Conservation (phyloP, 768 basidiomycete species). For the Russula virescens region DNA sequence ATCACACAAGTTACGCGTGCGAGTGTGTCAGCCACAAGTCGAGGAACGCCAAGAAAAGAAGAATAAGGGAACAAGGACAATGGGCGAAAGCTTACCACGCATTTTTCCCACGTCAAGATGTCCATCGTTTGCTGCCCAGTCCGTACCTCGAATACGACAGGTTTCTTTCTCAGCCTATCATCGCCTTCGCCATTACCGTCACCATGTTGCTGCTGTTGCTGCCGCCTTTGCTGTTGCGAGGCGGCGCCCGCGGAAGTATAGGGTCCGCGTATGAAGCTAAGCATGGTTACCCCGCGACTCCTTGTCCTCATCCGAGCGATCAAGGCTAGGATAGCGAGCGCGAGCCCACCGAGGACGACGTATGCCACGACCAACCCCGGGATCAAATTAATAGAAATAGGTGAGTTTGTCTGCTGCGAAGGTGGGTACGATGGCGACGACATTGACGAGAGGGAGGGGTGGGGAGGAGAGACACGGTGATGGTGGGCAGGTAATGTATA, state of each 20-base stretch:
- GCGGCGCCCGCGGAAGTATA: not conserved
- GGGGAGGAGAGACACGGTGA: too few species aligned
- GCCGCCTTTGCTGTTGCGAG: not conserved
- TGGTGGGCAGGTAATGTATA: too few species aligned
- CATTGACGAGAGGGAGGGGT: too few species aligned
- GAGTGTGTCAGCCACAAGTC: too few species aligned
- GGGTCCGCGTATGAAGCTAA: not conserved
- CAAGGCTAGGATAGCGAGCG: not conserved
- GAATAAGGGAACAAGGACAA: not conserved
- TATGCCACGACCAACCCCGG: conserved; percentile 1
- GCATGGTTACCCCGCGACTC: not conserved
- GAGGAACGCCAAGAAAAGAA: too few species aligned
- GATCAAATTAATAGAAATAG: too few species aligned
- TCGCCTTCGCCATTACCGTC: not conserved
- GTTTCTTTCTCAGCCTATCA: not conserved
- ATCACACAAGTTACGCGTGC: too few species aligned
- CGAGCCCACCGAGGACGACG: conserved; percentile 14
- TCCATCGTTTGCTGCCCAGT: not conserved
- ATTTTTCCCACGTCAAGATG: conserved; percentile 4
- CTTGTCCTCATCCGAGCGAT: conserved; percentile 7
- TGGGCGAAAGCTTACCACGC: conserved; percentile 2
- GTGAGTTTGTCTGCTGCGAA: not conserved
- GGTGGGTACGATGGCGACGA: not conserved
- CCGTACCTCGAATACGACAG: conserved; percentile 20
- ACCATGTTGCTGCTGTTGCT: not conserved